A percentile compares a stretch with the other conserved stretches of the same genome.
Evolutionary conservation across 2,329 filamentous ascomycete species (phyloP).

Genomic region (Fusarium pseudocircinatum): DNA sequence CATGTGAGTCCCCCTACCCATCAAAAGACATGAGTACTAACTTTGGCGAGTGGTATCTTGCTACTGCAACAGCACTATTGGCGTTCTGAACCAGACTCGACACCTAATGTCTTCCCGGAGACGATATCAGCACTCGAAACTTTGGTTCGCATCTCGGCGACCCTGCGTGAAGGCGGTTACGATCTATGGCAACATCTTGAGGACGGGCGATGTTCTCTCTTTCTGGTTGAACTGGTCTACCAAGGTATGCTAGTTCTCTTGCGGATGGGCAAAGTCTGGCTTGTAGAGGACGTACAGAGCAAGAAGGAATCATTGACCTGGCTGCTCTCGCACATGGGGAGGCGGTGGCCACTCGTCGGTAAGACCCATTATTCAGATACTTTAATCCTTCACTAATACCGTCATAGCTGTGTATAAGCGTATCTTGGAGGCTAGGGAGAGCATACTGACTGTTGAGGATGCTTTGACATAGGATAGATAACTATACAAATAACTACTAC

Average conservation of each 20-base stretch:
- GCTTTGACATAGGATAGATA: background rate
- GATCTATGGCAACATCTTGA: background rate
- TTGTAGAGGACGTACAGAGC: fast-evolving
- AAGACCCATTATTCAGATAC: background rate
- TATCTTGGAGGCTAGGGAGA: background rate
- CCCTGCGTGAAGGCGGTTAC: background rate
- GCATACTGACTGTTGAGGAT: background rate
- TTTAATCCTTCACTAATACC: fast-evolving
- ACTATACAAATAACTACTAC: background rate
- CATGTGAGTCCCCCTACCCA: background rate
- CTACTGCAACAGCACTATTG: background rate
- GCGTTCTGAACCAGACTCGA: background rate
- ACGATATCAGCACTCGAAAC: background rate
- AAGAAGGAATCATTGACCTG: background rate
- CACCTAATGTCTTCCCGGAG: background rate
- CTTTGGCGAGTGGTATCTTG: background rate
- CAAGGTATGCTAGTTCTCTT: background rate
- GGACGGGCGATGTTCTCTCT: background rate
- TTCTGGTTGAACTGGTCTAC: background rate
- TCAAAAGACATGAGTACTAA: background rate
- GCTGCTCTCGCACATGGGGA: background rate
- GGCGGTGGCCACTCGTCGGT: background rate
- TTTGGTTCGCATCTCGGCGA: background rate
- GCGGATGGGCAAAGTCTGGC: background rate
- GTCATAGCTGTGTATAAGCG: background rate